These are phyloP conservation scores for Bathelium albidoporum DNA, from an alignment of 495 filamentous ascomycete genomes.

Conservation along the genomic window DNA sequence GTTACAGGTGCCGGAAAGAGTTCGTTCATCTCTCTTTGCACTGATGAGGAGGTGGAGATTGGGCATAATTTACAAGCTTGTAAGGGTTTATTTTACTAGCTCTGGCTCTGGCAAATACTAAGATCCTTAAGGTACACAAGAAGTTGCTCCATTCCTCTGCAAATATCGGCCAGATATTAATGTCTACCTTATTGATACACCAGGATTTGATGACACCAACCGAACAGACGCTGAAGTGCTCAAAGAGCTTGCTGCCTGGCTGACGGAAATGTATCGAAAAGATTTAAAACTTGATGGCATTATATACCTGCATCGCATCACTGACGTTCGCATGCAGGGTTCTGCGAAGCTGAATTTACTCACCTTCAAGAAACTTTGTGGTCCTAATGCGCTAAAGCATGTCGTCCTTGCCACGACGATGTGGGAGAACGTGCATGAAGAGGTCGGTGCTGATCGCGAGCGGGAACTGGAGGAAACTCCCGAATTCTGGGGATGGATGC, in stretches of 20 bases:
- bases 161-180: neutral
- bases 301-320: conserved; percentile 40
- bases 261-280: conserved; percentile 15
- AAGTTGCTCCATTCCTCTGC: neutral
- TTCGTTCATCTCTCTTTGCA: neutral
- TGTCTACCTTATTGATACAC: conserved; percentile 33
- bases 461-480: conserved; percentile 25
- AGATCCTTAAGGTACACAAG: neutral
- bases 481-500: conserved; percentile 36
- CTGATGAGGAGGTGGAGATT: neutral
- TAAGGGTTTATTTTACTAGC: neutral
- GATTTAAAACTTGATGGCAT: conserved; percentile 26
- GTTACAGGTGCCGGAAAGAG: conserved; percentile 5
- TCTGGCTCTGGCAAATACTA: too few species aligned
- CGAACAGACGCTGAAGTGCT: conserved; percentile 32
- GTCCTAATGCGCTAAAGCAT: conserved; percentile 12
- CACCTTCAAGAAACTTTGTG: conserved; percentile 40
- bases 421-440: conserved; percentile 18
- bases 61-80: neutral
- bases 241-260: conserved; percentile 27
- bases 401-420: conserved; percentile 6
- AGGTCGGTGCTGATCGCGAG: conserved; percentile 28
- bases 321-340: conserved; percentile 30
- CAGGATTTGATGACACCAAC: conserved; percentile 37
- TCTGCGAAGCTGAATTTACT: conserved; percentile 32